phyloP scores from a whole-genome alignment of 148 eudicot genomes.

The Diospyros kaki region DNA sequence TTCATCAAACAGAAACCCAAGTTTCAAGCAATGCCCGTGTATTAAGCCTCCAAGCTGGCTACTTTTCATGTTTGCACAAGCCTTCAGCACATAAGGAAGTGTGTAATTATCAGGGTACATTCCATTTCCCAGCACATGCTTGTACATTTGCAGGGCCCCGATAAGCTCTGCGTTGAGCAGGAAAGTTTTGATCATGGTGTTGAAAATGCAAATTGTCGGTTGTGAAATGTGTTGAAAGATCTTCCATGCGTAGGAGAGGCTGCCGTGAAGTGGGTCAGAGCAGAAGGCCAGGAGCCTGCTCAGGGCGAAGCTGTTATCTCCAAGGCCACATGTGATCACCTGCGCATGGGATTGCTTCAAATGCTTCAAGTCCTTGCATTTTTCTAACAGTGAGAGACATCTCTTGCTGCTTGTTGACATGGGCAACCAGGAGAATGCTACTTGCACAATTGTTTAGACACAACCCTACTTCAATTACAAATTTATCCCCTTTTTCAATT shows the following conservation, averaged over 20 bases:
- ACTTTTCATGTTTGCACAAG: conserved; percentile 21
- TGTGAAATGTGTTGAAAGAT: conserved; percentile 24
- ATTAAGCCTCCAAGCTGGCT: conserved; percentile 17
- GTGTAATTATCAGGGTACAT: conserved; percentile 37
- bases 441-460: no score
- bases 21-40: conserved; percentile 31
- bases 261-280: conserved; percentile 23
- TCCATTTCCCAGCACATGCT: conserved; percentile 11
- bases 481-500: no score
- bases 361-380: conserved; percentile 27
- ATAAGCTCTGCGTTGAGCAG: conserved; percentile 17
- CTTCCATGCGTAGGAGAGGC: conserved; percentile 21
- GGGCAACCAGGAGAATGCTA: not conserved
- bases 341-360: conserved; percentile 28
- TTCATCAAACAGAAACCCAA: conserved; percentile 18
- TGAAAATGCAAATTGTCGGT: conserved; percentile 32
- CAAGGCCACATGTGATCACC: conserved; percentile 30
- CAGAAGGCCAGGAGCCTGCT: conserved; percentile 43
- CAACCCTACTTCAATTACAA: no score
- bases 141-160: conserved; percentile 13
- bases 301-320: conserved; percentile 24
- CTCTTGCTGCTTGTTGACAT: conserved; percentile 19
- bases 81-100: conserved; percentile 32
- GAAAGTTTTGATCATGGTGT: conserved; percentile 37
- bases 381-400: conserved; percentile 29